Conservation (phyloP, 345 rosid species). For the Bruguiera sexangula region DNA sequence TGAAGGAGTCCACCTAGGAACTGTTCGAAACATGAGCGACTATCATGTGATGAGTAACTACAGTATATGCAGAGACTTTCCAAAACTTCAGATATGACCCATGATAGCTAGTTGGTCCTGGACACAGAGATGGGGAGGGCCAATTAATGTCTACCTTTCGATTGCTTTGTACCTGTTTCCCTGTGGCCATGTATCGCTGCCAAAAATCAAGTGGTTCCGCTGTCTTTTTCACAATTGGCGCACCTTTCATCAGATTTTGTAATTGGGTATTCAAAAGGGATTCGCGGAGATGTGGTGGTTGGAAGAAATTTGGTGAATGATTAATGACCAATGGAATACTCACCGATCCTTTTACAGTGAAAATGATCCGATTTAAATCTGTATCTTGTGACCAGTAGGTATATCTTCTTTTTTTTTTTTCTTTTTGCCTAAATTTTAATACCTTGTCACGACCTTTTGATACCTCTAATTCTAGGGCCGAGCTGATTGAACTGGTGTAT, state of each 20-base stretch:
- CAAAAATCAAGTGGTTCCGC: slow-evolving; percentile 4
- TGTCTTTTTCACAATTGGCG: slow-evolving; percentile 11
- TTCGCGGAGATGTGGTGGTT: neutral
- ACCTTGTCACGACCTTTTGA: too few species aligned
- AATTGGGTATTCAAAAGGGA: neutral
- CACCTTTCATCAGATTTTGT: neutral
- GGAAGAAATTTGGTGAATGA: neutral
- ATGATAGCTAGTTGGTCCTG: neutral
- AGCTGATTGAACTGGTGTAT: too few species aligned
- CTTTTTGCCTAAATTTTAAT: too few species aligned
- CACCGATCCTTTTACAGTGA: neutral
- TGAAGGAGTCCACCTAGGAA: too few species aligned
- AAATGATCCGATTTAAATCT: neutral
- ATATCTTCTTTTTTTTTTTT: too few species aligned
- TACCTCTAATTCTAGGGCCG: too few species aligned
- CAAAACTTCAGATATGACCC: too few species aligned
- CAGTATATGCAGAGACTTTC: too few species aligned
- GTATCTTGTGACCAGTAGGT: too few species aligned
- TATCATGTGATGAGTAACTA: too few species aligned
- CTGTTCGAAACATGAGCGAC: too few species aligned
- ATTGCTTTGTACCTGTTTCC: slow-evolving; percentile 21
- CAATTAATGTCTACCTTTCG: slow-evolving; percentile 16
- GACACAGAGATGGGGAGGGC: slow-evolving; percentile 1
- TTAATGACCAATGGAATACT: neutral
- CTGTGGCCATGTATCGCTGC: slow-evolving; percentile 20